Base-by-base conservation (phyloP, 257 asterid genomes). In the Pogostemon cablin region DNA sequence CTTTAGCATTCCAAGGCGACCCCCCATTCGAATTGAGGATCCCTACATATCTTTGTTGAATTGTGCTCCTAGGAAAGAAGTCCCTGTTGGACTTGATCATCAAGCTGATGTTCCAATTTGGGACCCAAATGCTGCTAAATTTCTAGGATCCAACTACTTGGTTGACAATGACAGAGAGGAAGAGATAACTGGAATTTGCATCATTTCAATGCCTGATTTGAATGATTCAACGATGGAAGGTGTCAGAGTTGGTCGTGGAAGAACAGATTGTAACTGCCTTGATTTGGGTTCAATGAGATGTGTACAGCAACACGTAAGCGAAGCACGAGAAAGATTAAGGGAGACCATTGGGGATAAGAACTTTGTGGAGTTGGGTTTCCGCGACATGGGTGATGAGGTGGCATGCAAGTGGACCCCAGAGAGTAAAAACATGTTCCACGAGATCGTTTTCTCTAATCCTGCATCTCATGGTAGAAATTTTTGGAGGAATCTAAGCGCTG, bases 221-320 rank as follows among this genome's bases (percentile, higher is more conserved):
- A 77, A 68, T 32, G 65, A 60, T 62, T 64, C 84, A 43, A 61
- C 78, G 48, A 25, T 62, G 42, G 76, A 72, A 25, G 83, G 78
- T 44, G 63, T 60, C 34, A 75, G 76, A 37, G 70, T 81, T 64
- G 93, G 87, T 35, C 64, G 74, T 54, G 90, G 95, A 50, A 80
- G 90, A 85, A 72, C 50, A 39, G 81, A 79, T 42, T 89, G 96
- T 69, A 46, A 38, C 60, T 93, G 96, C 75, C 66, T 56, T 42
- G 97, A 91, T 69, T 49, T 67, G 81, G 96, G 95, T 53, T 91
- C 99, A 66, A 76, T 86, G 56, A 82, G 96, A 76, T 93, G 99
- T 52, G 95, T 86, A 54, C 87, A 76, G 75, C 92, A 83, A 60
- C 96, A 89, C 54, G 77, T 88, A 17, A 67, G 69, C 6, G 93